Evolutionary conservation across 768 basidiomycete genomes (phyloP).

Genomic region (Podaxis sp.): DNA sequence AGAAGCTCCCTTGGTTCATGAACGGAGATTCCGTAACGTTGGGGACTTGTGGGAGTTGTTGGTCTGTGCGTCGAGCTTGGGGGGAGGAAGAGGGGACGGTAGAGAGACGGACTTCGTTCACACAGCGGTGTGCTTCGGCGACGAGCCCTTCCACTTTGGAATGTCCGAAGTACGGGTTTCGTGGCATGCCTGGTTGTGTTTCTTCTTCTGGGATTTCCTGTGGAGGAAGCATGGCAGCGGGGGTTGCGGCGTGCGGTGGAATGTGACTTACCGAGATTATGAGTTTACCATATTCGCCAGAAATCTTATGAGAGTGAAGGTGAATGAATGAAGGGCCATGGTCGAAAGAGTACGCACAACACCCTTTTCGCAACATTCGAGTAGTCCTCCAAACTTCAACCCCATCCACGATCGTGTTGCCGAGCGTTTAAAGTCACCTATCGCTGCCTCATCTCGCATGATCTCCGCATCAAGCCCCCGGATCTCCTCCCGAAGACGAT

Average conservation of each 20-base stretch:
- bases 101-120: conserved; percentile 52
- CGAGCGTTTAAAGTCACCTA: conserved; percentile 83
- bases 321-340: neutral
- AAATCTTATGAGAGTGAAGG: conserved; percentile 35
- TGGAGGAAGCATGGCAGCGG: neutral
- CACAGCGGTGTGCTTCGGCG: conserved; percentile 57
- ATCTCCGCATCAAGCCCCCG: conserved; percentile 79
- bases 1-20: neutral
- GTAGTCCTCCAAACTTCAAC: conserved; percentile 83
- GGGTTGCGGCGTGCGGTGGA: neutral
- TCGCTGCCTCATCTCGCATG: conserved; percentile 72
- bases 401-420: conserved; percentile 71
- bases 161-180: conserved; percentile 71
- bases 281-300: conserved; percentile 55
- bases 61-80: conserved; percentile 20
- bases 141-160: conserved; percentile 60
- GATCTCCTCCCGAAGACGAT: conserved; percentile 75
- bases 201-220: conserved; percentile 81
- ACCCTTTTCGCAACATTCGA: conserved; percentile 85
- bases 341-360: conserved; percentile 33
- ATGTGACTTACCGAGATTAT: conserved; percentile 39
- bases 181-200: conserved; percentile 77
- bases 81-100: conserved; percentile 30
- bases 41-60: conserved; percentile 14
- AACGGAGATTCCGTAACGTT: conserved; percentile 3